phyloP scores from a whole-genome alignment of 257 asterid species.

The Misopates orontium region DNA sequence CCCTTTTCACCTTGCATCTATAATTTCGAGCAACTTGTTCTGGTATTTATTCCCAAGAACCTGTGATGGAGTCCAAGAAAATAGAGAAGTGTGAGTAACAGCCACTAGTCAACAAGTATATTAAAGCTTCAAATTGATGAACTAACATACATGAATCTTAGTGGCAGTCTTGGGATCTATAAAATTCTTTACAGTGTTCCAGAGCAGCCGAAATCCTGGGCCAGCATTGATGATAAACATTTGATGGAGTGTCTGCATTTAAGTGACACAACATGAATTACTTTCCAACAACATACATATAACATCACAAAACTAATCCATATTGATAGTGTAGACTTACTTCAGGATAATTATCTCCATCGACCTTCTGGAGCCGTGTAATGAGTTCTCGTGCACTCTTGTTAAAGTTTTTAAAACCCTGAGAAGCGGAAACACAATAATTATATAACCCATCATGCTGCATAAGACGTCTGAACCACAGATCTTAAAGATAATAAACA shows the following conservation, averaged over 20 bases:
- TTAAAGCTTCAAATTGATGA: slow-evolving; percentile 10
- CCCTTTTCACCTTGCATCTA: slow-evolving; percentile 72
- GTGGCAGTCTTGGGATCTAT: slow-evolving; percentile 93
- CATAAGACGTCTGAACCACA: slow-evolving; percentile 16
- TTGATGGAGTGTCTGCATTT: slow-evolving; percentile 87
- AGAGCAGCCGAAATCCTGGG: slow-evolving; percentile 81
- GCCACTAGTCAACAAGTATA: not conserved
- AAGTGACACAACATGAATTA: slow-evolving; percentile 28
- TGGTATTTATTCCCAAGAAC: slow-evolving; percentile 89
- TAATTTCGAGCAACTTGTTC: slow-evolving; percentile 79
- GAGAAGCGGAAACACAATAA: slow-evolving; percentile 21
- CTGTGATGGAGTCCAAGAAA: slow-evolving; percentile 41
- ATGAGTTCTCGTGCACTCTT: slow-evolving; percentile 89
- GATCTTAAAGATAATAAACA: slow-evolving; percentile 8
- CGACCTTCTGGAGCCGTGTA: slow-evolving; percentile 86
- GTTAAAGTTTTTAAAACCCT: slow-evolving; percentile 90
- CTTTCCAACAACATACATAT: slow-evolving; percentile 16
- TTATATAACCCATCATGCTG: slow-evolving; percentile 12
- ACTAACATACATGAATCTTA: slow-evolving; percentile 75
- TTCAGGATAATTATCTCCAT: slow-evolving; percentile 92
- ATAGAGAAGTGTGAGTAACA: slow-evolving; percentile 20
- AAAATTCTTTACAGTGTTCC: slow-evolving; percentile 85
- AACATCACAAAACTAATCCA: slow-evolving; percentile 17
- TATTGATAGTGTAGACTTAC: slow-evolving; percentile 39
- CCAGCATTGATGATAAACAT: slow-evolving; percentile 99